phyloP scores from a whole-genome alignment of 2,329 filamentous ascomycete species.

The Exophiala oligosperma region DNA sequence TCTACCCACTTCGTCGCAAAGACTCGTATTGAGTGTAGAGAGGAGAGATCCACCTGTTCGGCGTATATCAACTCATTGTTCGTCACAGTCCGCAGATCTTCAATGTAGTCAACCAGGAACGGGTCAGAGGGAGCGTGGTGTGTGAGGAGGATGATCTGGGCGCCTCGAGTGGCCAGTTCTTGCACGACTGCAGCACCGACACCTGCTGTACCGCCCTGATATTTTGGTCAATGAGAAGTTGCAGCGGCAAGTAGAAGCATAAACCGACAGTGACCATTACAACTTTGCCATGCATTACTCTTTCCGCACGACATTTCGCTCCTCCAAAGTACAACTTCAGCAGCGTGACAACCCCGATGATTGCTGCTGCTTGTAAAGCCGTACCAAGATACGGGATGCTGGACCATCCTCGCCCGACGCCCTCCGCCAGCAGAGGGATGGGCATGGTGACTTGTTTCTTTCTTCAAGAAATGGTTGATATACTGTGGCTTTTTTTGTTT shows the following conservation, averaged over 20 bases:
- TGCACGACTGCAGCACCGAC: constrained; percentile 77
- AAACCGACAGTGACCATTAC: constrained; percentile 77
- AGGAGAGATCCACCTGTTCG: constrained; percentile 87
- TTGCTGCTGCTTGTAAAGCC: constrained; percentile 54
- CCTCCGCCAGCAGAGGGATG: constrained; percentile 58
- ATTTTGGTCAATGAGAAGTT: background rate
- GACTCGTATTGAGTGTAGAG: constrained; percentile 82
- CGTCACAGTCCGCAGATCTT: constrained; percentile 75
- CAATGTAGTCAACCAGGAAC: constrained; percentile 89
- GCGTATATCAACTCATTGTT: constrained; percentile 89
- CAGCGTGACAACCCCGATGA: constrained; percentile 52
- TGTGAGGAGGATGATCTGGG: constrained; percentile 87
- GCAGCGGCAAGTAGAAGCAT: background rate
- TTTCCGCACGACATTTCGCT: constrained; percentile 70
- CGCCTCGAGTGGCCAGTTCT: constrained; percentile 76
- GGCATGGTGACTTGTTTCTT: constrained; percentile 51
- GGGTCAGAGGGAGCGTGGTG: constrained; percentile 77
- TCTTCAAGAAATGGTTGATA: background rate
- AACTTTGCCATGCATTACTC: constrained; percentile 89
- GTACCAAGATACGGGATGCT: constrained; percentile 56
- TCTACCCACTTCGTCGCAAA: constrained; percentile 99
- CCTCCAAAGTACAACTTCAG: constrained; percentile 79
- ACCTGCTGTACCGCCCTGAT: constrained; percentile 81
- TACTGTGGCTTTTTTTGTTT: no score
- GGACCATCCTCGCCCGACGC: constrained; percentile 54